These are phyloP conservation scores for Nemania sp. DNA, from an alignment of 2,329 filamentous ascomycete species.

Conservation along the genomic window DNA sequence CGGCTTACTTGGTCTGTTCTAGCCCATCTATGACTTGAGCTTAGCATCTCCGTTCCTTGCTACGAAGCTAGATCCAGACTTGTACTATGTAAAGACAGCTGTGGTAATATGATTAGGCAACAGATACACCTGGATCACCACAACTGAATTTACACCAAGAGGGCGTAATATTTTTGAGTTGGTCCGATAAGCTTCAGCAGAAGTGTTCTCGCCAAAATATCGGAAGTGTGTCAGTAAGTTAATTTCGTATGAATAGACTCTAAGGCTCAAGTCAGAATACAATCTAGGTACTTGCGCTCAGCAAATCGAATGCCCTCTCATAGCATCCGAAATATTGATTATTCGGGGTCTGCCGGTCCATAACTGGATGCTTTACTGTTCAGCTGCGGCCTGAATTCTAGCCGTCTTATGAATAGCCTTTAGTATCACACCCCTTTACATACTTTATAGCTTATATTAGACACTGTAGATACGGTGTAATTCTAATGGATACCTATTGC, in stretches of 20 bases:
- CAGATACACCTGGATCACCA: not conserved
- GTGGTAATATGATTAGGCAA: not conserved
- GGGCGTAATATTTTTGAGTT: not conserved
- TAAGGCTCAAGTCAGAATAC: not conserved
- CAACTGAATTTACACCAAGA: not conserved
- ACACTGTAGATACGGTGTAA: too few species aligned
- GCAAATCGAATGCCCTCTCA: too few species aligned
- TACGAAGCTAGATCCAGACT: not conserved
- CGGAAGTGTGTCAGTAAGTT: not conserved
- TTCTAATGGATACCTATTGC: too few species aligned
- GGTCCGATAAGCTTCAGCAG: not conserved
- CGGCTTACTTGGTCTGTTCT: not conserved
- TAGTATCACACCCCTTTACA: not conserved
- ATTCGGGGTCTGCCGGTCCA: not conserved
- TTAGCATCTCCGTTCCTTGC: not conserved
- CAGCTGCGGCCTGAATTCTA: not conserved
- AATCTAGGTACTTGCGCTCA: too few species aligned
- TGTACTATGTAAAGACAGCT: not conserved
- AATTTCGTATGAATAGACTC: not conserved
- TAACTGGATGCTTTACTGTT: not conserved
- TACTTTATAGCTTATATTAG: too few species aligned
- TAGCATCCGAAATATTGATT: not conserved
- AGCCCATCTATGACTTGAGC: not conserved
- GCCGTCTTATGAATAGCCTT: not conserved
- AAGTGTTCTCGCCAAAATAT: not conserved